A percentile compares a stretch with the other conserved stretches of the same genome.
Evolutionary conservation across 2,329 filamentous ascomycete species (phyloP).

Genomic region (Esteya vermicola): DNA sequence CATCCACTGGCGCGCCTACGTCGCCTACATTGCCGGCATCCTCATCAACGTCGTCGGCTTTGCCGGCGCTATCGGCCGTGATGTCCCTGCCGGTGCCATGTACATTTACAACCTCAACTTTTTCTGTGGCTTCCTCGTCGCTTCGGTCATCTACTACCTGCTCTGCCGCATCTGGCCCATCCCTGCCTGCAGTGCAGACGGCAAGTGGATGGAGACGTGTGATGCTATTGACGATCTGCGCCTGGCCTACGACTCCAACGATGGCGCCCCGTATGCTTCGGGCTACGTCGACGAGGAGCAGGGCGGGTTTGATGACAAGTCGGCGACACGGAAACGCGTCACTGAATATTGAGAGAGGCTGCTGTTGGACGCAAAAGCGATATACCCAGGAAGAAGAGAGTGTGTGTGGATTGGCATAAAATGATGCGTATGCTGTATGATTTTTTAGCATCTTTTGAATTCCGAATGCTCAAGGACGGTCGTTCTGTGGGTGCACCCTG

Average conservation of each 20-base stretch:
- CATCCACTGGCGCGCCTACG: slow-evolving; percentile 72
- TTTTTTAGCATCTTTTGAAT: background rate
- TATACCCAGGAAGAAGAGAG: background rate
- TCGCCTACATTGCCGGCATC: slow-evolving; percentile 70
- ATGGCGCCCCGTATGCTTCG: background rate
- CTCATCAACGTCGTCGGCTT: slow-evolving; percentile 88
- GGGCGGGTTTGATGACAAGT: background rate
- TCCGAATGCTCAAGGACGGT: too few relatives aligned
- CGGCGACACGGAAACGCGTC: background rate
- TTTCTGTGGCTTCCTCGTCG: slow-evolving; percentile 69
- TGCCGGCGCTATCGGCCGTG: slow-evolving; percentile 58
- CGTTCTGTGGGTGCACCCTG: too few relatives aligned
- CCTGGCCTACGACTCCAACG: slow-evolving; percentile 26
- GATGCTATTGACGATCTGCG: slow-evolving; percentile 42
- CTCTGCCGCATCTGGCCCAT: slow-evolving; percentile 59
- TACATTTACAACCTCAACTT: slow-evolving; percentile 90
- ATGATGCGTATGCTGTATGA: background rate
- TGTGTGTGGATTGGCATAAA: background rate
- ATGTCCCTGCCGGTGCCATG: slow-evolving; percentile 62
- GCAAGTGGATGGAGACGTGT: slow-evolving; percentile 61
- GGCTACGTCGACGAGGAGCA: background rate
- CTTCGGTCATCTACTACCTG: slow-evolving; percentile 50
- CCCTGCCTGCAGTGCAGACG: slow-evolving; percentile 50
- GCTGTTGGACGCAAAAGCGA: too few relatives aligned
- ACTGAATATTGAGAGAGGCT: background rate